phyloP scores from a whole-genome alignment of 495 filamentous ascomycete species.

The Rhizodiscina lignyota region DNA sequence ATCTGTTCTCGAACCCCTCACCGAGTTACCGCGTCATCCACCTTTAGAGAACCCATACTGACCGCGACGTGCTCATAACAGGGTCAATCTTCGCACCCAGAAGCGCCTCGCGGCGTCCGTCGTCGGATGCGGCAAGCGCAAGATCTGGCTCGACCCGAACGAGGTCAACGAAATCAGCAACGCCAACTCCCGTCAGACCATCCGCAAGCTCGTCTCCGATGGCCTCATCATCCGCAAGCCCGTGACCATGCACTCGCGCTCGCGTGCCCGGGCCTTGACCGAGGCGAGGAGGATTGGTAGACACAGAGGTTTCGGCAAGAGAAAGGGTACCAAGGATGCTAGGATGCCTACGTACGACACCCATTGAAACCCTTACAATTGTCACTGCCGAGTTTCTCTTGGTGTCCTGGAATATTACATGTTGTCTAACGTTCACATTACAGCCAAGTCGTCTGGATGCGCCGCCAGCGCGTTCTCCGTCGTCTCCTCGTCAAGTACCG shows the following conservation, averaged over 20 bases:
- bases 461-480: conserved; percentile 95
- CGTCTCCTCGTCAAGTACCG: conserved; percentile 99
- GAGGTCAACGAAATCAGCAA: conserved; percentile 99
- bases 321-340: conserved; percentile 99
- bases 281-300: conserved; percentile 79
- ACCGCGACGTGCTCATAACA: too few relatives aligned
- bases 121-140: conserved; percentile 95
- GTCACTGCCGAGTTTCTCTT: too few relatives aligned
- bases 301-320: conserved; percentile 98
- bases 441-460: conserved; percentile 98
- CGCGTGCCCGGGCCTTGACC: conserved; percentile 80
- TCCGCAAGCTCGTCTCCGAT: conserved; percentile 99
- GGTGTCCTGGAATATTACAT: too few relatives aligned
- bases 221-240: conserved; percentile 99
- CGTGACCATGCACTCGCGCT: conserved; percentile 97
- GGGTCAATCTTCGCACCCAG: conserved; percentile 99
- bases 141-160: conserved; percentile 99
- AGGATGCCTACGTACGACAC: conserved; percentile 90
- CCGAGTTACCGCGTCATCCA: too few relatives aligned
- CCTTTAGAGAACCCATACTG: too few relatives aligned
- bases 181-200: conserved; percentile 98
- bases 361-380: too few relatives aligned
- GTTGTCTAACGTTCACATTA: conserved; percentile 6
- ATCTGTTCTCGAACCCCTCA: too few relatives aligned
- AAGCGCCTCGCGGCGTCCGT: conserved; percentile 99